Evolutionary conservation across 1,139 yeast genomes (phyloP).

Genomic region (Debaryomycetaceae sp.): DNA sequence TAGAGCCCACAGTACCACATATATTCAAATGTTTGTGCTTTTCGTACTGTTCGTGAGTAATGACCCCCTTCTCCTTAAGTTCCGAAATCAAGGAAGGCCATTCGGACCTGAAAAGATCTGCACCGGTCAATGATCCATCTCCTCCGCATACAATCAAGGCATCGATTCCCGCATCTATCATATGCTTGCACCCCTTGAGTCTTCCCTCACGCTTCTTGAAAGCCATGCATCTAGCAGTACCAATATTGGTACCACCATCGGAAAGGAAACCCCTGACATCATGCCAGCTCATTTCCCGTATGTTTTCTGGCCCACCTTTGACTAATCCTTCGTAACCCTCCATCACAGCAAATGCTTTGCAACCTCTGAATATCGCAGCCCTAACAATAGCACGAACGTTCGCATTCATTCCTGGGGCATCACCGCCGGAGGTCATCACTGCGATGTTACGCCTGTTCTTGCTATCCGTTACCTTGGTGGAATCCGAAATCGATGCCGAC

Average conservation of each 20-base stretch:
- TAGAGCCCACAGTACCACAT: constrained; percentile 78
- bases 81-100: constrained; percentile 75
- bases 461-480: constrained; percentile 8
- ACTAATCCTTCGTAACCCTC: constrained; percentile 82
- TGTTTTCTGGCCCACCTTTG: constrained; percentile 57
- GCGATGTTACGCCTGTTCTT: constrained; percentile 53
- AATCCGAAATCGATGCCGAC: constrained; percentile 8
- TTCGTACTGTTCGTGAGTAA: constrained; percentile 49
- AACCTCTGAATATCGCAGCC: constrained; percentile 66
- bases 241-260: constrained; percentile 78
- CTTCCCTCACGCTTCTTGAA: constrained; percentile 70
- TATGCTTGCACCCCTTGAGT: constrained; percentile 60
- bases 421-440: constrained; percentile 87
- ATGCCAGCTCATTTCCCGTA: constrained; percentile 68
- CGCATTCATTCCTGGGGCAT: constrained; percentile 85
- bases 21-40: constrained; percentile 60
- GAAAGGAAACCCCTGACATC: constrained; percentile 75
- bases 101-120: constrained; percentile 71
- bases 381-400: constrained; percentile 77
- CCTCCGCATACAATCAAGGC: constrained; percentile 84
- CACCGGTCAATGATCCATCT: constrained; percentile 83
- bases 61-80: constrained; percentile 45
- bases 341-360: constrained; percentile 68
- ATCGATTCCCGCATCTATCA: constrained; percentile 71
- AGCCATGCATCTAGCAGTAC: constrained; percentile 72